A percentile compares a stretch with the other conserved stretches of the same genome.
phyloP scores from a whole-genome alignment of 2,329 filamentous ascomycete genomes.

The Penicillium corylophilum region DNA sequence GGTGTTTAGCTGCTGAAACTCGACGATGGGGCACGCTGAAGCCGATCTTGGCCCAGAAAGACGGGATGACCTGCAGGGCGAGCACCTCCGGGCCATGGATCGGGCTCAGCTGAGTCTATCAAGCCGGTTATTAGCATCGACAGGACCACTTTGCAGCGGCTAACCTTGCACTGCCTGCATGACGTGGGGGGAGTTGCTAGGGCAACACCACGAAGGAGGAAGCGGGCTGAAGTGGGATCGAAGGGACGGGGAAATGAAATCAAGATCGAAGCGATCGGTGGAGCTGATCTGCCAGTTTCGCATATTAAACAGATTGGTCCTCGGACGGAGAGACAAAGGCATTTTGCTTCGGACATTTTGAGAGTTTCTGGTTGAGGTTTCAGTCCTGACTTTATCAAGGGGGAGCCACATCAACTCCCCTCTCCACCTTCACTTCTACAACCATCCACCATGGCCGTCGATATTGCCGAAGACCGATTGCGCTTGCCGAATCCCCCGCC shows the following conservation, averaged over 20 bases:
- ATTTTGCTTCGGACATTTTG: neutral
- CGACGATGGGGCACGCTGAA: neutral
- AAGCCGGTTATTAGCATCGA: neutral
- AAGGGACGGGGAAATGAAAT: constrained; percentile 13
- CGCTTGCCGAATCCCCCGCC: constrained; percentile 48
- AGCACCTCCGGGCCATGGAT: constrained; percentile 1
- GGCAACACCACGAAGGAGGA: constrained; percentile 17
- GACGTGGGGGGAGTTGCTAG: constrained; percentile 24
- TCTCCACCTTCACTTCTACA: neutral
- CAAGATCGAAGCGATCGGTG: constrained; percentile 13
- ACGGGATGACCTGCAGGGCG: constrained; percentile 13
- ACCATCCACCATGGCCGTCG: constrained; percentile 34
- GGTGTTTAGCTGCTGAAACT: neutral
- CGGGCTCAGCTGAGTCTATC: constrained; percentile 20
- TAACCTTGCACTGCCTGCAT: constrained; percentile 14
- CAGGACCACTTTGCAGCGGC: neutral
- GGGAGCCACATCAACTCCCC: neutral
- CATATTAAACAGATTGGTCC: neutral
- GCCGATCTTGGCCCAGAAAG: constrained; percentile 4
- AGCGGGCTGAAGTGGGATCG: constrained; percentile 1
- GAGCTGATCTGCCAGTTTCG: constrained; percentile 1
- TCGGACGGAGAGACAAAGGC: neutral
- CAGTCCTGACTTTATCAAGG: neutral
- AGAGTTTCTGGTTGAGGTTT: neutral
- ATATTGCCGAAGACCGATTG: constrained; percentile 36